Evolutionary conservation across 371 early-diverging fungal genomes (phyloP).

Genomic region (Apophysomyces sp.): DNA sequence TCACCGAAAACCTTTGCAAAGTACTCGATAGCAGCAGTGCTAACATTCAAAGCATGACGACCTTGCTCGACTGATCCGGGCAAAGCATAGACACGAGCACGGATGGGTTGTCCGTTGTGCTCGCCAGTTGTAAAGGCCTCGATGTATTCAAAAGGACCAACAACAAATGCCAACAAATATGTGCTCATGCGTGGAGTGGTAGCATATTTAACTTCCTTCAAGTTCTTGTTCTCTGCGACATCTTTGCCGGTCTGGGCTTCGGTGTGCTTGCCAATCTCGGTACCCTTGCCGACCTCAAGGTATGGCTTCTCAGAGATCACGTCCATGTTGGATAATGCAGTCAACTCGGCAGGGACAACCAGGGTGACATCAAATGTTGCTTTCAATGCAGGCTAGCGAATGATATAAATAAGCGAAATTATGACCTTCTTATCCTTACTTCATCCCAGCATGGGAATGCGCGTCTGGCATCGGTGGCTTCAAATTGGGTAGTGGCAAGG

Average conservation of each 20-base stretch:
- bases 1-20: conserved; percentile 86
- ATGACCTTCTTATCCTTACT: conserved; percentile 19
- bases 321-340: conserved; percentile 89
- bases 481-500: conserved; percentile 91
- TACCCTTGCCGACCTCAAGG: conserved; percentile 26
- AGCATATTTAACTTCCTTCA: conserved; percentile 74
- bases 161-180: conserved; percentile 82
- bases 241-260: conserved; percentile 24
- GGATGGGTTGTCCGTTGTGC: conserved; percentile 56
- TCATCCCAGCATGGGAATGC: conserved; percentile 96
- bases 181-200: conserved; percentile 92
- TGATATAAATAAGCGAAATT: not conserved
- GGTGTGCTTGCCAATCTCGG: conserved; percentile 22
- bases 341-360: conserved; percentile 65
- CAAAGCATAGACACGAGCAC: conserved; percentile 78
- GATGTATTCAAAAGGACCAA: conserved; percentile 85
- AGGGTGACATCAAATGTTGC: conserved; percentile 89
- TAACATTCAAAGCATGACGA: conserved; percentile 75
- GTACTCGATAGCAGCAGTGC: conserved; percentile 68
- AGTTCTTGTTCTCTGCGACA: conserved; percentile 8
- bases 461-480: conserved; percentile 88
- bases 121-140: conserved; percentile 67
- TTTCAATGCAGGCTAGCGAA: conserved; percentile 70
- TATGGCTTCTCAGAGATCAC: conserved; percentile 56
- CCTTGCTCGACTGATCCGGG: conserved; percentile 74